Evolutionary conservation across 805 yeast genomes (phyloP), one percentile per base, ranked within the genome.

Genomic region (Starmerella vaccinii): DNA sequence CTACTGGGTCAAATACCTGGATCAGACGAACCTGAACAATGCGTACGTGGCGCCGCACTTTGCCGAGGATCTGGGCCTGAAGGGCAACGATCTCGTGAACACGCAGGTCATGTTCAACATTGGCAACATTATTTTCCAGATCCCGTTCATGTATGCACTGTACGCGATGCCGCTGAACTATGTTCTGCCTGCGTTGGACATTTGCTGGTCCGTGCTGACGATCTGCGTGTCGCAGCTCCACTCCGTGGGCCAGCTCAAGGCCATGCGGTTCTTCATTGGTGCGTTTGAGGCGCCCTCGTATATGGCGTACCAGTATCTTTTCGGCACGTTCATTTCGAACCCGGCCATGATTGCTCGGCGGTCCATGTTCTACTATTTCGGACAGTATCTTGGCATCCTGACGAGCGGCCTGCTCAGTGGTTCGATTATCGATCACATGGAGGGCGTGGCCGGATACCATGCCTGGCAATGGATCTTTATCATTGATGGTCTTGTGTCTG

Each of bases 401-500:
- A 78, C 84, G 15, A 72, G 82, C 1, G 83, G 84, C 40, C 74
- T 78, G 53, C 67, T 82, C 37, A 81, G 80, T 57, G 76, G 81
- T 16, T 76, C 80, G 10, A 71, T 80, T 26, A 73, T 67, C 50
- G 58, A 70, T 21, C 57, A 65, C 35, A 61, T 82, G 56, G 65
- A 71, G 48, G 84, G 82, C 27, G 67, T 61, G 10, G 60, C 63
- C 42, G 85, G 85, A 0, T 65, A 76, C 12, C 71, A 72, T 8
- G 79, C 84, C 12, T 82, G 87, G 87, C 71, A 80, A 68, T 82
- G 87, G 87, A 76, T 79, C 61, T 82, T 79, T 59, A 76, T 82
- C 43, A 71, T 82, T 54, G 85, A 81, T 61, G 81, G 81, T 12
- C 59, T 76, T 44, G 72, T 82, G 45, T 76, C 82, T 5, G 59